These are phyloP conservation scores for Nemania diffusa DNA, from an alignment of 2,329 filamentous ascomycete species.

Conservation along the genomic window DNA sequence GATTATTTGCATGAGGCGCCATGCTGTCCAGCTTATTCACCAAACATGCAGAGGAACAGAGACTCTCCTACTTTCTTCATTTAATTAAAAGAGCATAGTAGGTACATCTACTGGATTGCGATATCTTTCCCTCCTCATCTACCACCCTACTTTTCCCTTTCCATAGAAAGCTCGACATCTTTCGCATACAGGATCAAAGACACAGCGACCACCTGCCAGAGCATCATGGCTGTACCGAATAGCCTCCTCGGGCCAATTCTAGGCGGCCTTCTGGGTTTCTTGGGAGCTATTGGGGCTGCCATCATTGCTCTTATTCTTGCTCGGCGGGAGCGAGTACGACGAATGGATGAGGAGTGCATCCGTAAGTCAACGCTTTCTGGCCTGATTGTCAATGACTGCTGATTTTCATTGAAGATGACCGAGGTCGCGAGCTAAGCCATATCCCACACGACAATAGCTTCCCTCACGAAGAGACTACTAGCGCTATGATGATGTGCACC, in stretches of 20 bases:
- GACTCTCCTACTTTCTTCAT: background rate
- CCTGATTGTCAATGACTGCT: slow-evolving; percentile 7
- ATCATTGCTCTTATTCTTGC: slow-evolving; percentile 18
- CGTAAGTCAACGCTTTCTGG: slow-evolving; percentile 15
- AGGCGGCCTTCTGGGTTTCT: slow-evolving; percentile 26
- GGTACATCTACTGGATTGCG: too few species aligned
- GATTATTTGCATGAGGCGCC: background rate
- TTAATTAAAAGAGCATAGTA: too few species aligned
- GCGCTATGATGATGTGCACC: slow-evolving; percentile 12
- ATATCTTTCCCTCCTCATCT: too few species aligned
- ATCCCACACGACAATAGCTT: slow-evolving; percentile 1
- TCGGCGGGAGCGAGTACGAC: slow-evolving; percentile 8
- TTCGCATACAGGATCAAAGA: slow-evolving; percentile 4
- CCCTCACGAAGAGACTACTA: slow-evolving; percentile 9
- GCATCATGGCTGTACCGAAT: slow-evolving; percentile 15
- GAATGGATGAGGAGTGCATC: slow-evolving; percentile 12
- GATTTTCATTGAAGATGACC: slow-evolving; percentile 15
- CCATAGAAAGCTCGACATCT: slow-evolving; percentile 8
- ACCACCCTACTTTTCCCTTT: too few species aligned
- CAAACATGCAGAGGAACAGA: slow-evolving; percentile 1
- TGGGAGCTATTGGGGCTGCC: slow-evolving; percentile 25
- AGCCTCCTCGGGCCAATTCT: slow-evolving; percentile 23
- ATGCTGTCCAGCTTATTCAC: slow-evolving; percentile 7
- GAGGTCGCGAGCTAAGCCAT: slow-evolving; percentile 7
- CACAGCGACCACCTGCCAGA: slow-evolving; percentile 11